Evolutionary conservation across 2,329 filamentous ascomycete species (phyloP).

Genomic region (Monosporascus sp.): DNA sequence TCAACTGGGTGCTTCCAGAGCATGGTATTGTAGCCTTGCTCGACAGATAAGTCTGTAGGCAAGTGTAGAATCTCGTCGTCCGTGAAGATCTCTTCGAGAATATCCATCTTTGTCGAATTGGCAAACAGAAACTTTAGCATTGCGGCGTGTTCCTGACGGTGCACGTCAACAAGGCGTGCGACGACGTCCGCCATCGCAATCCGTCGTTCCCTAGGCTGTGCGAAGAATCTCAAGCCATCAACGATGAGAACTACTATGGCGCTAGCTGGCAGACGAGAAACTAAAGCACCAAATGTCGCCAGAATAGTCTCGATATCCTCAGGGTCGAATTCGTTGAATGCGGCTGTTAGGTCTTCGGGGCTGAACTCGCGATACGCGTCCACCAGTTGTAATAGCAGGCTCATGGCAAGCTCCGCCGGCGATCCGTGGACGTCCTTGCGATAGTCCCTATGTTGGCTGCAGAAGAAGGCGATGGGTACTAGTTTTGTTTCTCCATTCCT

Average conservation of each 20-base stretch:
- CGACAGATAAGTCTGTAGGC: background rate
- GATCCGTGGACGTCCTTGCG: background rate
- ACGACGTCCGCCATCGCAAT: background rate
- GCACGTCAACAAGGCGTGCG: background rate
- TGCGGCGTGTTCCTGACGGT: background rate
- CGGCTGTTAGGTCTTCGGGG: background rate
- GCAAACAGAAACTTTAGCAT: conserved; percentile 7
- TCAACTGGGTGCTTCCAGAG: background rate
- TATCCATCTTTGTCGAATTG: background rate
- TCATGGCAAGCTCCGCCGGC: conserved; percentile 4
- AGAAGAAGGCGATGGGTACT: conserved; percentile 3
- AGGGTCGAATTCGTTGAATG: background rate
- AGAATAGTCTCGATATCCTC: background rate
- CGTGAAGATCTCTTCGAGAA: conserved; percentile 3
- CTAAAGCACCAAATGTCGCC: background rate
- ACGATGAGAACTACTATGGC: conserved; percentile 2
- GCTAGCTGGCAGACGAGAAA: background rate
- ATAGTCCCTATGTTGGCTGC: conserved; percentile 3
- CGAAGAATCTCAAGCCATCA: conserved; percentile 2
- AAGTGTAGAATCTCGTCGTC: conserved; percentile 1
- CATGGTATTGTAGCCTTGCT: background rate
- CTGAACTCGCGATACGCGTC: conserved; percentile 5
- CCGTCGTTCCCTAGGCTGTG: background rate
- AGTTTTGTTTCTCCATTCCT: background rate
- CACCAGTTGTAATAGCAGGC: conserved; percentile 4